These are phyloP conservation scores for Pleurotus sapidus DNA, from an alignment of 768 basidiomycete species.

Conservation along the genomic window DNA sequence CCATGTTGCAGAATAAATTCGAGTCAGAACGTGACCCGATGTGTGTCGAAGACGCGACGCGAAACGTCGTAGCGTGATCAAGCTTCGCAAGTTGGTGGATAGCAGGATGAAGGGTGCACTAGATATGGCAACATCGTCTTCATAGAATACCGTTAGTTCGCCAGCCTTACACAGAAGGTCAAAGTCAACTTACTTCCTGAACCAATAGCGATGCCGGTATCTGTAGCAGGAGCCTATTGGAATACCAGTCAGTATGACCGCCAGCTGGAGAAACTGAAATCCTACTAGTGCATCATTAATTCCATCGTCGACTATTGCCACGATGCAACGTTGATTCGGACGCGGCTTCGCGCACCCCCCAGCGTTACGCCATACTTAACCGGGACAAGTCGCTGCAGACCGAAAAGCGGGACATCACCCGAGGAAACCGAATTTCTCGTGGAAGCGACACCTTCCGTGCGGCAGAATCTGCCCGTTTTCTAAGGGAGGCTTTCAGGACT, in stretches of 20 bases:
- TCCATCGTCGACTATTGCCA: slow-evolving; percentile 63
- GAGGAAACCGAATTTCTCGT: no score
- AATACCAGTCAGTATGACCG: background rate
- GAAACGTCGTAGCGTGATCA: slow-evolving; percentile 68
- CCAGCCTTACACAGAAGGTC: background rate
- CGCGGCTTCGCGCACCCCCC: slow-evolving; percentile 18
- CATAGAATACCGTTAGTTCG: slow-evolving; percentile 12
- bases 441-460: no score
- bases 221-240: slow-evolving; percentile 44
- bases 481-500: no score
- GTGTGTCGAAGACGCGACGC: slow-evolving; percentile 48
- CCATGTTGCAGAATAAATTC: no score
- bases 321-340: slow-evolving; percentile 35
- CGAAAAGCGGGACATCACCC: no score
- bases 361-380: no score
- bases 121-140: slow-evolving; percentile 68
- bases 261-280: background rate
- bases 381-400: no score
- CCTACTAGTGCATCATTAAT: slow-evolving; percentile 58
- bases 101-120: slow-evolving; percentile 81
- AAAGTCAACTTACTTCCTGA: slow-evolving; percentile 54
- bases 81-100: slow-evolving; percentile 56
- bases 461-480: no score
- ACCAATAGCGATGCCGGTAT: slow-evolving; percentile 62
- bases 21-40: no score